Conservation (phyloP, 1,284 basidiomycete species). For the Ganoderma resinaceum region DNA sequence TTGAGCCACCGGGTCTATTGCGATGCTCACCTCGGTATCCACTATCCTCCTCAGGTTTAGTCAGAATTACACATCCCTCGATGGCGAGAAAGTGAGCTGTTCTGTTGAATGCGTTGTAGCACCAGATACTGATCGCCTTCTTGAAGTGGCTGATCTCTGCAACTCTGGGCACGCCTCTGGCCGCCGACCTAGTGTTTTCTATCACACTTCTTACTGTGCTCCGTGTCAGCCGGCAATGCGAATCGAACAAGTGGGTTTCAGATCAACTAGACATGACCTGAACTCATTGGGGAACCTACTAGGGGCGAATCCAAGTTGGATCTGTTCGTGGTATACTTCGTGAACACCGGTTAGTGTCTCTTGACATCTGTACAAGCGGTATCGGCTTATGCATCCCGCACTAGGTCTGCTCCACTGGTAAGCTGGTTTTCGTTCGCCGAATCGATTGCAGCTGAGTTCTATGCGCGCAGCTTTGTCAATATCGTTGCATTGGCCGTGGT, state of each 20-base stretch:
- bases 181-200: conserved; percentile 1
- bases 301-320: background rate
- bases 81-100: background rate
- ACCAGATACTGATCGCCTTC: background rate
- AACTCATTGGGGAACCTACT: background rate
- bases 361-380: too few species aligned
- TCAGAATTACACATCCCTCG: background rate
- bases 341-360: background rate
- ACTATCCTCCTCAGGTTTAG: background rate
- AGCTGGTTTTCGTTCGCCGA: background rate
- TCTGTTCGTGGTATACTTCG: background rate
- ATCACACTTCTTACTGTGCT: background rate
- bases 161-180: background rate
- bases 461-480: background rate
- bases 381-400: background rate
- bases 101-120: too few species aligned
- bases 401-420: conserved; percentile 1
- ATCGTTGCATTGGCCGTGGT: background rate
- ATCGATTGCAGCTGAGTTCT: background rate
- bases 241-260: background rate
- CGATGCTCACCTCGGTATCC: background rate
- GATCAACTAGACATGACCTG: background rate
- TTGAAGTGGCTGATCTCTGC: conserved; percentile 6
- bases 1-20: background rate
- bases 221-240: background rate